A percentile compares a stretch with the other conserved stretches of the same genome.
Evolutionary conservation across 2,329 filamentous ascomycete genomes (phyloP).

Genomic region (Dactylellina cionopaga): DNA sequence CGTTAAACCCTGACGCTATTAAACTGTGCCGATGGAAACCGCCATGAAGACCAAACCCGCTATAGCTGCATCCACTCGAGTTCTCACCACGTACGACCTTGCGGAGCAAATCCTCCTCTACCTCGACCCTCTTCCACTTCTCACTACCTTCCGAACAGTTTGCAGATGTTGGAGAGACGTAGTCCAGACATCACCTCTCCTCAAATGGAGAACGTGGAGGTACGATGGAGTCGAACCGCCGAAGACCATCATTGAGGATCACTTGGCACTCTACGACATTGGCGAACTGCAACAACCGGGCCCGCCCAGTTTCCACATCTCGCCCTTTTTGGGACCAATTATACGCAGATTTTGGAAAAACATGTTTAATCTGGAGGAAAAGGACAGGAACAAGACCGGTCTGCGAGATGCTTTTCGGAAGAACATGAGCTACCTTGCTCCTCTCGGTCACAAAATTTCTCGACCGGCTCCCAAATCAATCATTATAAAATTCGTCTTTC

Average conservation of each 20-base stretch:
- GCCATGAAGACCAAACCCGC: too few relatives aligned
- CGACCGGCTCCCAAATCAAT: neutral
- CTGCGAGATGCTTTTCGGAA: neutral
- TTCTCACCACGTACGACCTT: neutral
- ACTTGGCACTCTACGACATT: neutral
- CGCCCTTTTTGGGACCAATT: neutral
- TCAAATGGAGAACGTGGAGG: constrained; percentile 15
- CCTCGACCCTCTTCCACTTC: neutral
- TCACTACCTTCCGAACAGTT: constrained; percentile 6
- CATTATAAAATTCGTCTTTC: neutral
- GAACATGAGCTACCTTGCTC: neutral
- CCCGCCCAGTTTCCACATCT: neutral
- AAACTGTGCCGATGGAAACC: too few relatives aligned
- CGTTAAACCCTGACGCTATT: too few relatives aligned
- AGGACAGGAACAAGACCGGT: neutral
- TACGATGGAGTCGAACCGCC: neutral
- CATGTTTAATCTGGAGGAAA: neutral
- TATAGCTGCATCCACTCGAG: neutral
- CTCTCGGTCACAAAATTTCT: neutral
- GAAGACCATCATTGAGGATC: neutral
- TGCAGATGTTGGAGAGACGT: constrained; percentile 14
- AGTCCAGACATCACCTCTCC: constrained; percentile 8
- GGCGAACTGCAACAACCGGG: neutral
- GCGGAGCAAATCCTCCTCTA: constrained; percentile 23
- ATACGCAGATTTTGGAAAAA: neutral